Evolutionary conservation across 1,284 basidiomycete species (phyloP).

Genomic region (Microbotryum scabiosae): DNA sequence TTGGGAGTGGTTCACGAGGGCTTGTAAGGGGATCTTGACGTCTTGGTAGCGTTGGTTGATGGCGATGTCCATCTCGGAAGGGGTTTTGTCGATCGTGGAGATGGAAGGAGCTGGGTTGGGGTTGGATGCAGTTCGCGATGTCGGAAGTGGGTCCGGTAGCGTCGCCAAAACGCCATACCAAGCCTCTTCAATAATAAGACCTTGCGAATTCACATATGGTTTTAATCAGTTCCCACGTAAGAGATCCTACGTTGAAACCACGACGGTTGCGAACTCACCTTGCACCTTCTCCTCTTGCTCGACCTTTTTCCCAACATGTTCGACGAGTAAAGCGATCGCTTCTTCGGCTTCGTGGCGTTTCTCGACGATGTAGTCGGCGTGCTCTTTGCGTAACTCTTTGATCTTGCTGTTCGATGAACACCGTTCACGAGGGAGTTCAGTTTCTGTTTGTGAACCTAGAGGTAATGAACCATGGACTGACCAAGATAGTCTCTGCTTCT

Average conservation of each 20-base stretch:
- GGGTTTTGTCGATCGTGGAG: constrained; percentile 45
- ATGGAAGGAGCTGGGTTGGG: background rate
- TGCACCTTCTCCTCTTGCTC: constrained; percentile 40
- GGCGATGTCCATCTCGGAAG: constrained; percentile 40
- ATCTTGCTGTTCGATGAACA: constrained; percentile 35
- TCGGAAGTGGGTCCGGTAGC: background rate
- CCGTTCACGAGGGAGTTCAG: constrained; percentile 1
- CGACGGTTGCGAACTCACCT: constrained; percentile 35
- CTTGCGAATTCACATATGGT: constrained; percentile 40
- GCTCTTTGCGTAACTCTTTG: constrained; percentile 50
- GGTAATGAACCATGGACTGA: constrained; percentile 37
- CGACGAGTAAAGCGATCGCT: constrained; percentile 45
- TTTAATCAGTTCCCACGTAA: background rate
- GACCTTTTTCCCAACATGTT: constrained; percentile 42
- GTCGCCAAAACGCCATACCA: constrained; percentile 49
- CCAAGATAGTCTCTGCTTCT: constrained; percentile 46
- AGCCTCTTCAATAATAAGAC: constrained; percentile 64
- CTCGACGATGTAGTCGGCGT: constrained; percentile 54
- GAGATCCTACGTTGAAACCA: constrained; percentile 13
- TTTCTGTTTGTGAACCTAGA: background rate
- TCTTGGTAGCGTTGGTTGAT: constrained; percentile 40
- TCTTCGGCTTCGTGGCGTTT: constrained; percentile 53
- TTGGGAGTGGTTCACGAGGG: constrained; percentile 66
- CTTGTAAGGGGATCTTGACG: constrained; percentile 71
- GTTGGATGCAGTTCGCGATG: constrained; percentile 20